These are phyloP conservation scores for Microascus cirrosus DNA, from an alignment of 2,329 filamentous ascomycete species.

Conservation along the genomic window DNA sequence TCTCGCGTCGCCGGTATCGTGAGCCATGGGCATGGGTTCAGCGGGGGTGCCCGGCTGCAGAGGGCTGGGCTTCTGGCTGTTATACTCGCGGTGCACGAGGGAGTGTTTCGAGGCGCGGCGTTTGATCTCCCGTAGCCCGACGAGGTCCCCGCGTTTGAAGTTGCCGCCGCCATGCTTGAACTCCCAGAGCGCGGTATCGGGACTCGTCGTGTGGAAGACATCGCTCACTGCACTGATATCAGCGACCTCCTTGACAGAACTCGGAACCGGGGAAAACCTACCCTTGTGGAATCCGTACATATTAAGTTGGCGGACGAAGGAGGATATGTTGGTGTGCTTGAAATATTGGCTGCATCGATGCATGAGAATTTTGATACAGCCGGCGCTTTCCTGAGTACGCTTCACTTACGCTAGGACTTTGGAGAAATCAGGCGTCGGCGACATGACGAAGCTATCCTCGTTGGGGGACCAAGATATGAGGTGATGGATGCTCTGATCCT, in stretches of 20 bases:
- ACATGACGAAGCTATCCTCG: conserved; percentile 98
- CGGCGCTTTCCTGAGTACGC: background rate
- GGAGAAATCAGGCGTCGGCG: conserved; percentile 90
- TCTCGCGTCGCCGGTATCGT: conserved; percentile 67
- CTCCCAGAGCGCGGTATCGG: conserved; percentile 92
- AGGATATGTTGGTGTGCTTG: conserved; percentile 98
- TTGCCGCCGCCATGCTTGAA: conserved; percentile 97
- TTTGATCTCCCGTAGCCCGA: conserved; percentile 89
- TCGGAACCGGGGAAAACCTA: conserved; percentile 21
- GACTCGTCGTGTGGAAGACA: conserved; percentile 90
- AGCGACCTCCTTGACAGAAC: background rate
- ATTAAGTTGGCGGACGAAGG: conserved; percentile 93
- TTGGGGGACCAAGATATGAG: conserved; percentile 92
- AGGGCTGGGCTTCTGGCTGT: conserved; percentile 43
- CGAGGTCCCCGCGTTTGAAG: conserved; percentile 89
- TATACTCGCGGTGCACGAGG: conserved; percentile 86
- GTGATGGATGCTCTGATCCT: conserved; percentile 86
- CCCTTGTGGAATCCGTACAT: conserved; percentile 99
- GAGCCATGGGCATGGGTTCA: conserved; percentile 60
- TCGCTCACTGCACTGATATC: conserved; percentile 63
- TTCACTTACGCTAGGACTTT: conserved; percentile 85
- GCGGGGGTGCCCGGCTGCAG: conserved; percentile 61
- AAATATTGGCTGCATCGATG: conserved; percentile 71
- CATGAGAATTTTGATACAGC: background rate
- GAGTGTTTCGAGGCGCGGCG: conserved; percentile 86